phyloP scores from a whole-genome alignment of 805 yeast species.

The Komagataella pseudopastoris region DNA sequence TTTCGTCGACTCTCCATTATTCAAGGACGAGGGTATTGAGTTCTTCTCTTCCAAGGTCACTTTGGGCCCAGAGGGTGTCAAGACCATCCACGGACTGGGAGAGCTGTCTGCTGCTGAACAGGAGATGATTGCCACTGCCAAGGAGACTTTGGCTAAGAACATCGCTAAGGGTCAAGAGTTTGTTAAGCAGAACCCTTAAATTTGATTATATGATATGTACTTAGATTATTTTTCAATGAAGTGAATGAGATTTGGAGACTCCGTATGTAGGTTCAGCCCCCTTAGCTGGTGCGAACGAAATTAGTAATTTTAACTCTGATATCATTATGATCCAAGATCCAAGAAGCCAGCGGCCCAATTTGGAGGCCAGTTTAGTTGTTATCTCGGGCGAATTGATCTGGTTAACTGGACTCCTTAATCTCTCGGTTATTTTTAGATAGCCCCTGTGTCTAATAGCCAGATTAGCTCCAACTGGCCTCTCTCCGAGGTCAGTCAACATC shows the following conservation, averaged over 20 bases:
- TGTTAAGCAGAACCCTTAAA: conserved; percentile 56
- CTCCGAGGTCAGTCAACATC: too few species aligned
- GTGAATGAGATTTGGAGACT: not conserved
- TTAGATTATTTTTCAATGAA: not conserved
- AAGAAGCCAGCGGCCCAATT: too few species aligned
- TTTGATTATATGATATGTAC: not conserved
- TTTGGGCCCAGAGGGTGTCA: conserved; percentile 84
- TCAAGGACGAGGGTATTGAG: conserved; percentile 80
- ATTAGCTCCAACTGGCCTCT: too few species aligned
- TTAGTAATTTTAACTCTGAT: too few species aligned
- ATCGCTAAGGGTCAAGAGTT: conserved; percentile 89
- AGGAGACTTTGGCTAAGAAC: conserved; percentile 83
- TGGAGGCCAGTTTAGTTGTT: too few species aligned
- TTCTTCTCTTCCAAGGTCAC: conserved; percentile 95
- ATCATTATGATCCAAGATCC: too few species aligned
- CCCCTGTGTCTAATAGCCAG: too few species aligned
- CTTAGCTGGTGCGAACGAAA: too few species aligned
- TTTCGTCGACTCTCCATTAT: conserved; percentile 63
- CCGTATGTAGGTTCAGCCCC: too few species aligned
- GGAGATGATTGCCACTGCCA: conserved; percentile 68
- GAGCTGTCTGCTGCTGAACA: conserved; percentile 64
- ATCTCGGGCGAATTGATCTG: too few species aligned
- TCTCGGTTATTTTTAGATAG: too few species aligned
- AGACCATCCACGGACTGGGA: conserved; percentile 70
- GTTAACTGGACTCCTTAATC: too few species aligned